A percentile compares a stretch with the other conserved stretches of the same genome.
Conservation (phyloP, 2,329 filamentous ascomycete species). For the Colletotrichum sp. region DNA sequence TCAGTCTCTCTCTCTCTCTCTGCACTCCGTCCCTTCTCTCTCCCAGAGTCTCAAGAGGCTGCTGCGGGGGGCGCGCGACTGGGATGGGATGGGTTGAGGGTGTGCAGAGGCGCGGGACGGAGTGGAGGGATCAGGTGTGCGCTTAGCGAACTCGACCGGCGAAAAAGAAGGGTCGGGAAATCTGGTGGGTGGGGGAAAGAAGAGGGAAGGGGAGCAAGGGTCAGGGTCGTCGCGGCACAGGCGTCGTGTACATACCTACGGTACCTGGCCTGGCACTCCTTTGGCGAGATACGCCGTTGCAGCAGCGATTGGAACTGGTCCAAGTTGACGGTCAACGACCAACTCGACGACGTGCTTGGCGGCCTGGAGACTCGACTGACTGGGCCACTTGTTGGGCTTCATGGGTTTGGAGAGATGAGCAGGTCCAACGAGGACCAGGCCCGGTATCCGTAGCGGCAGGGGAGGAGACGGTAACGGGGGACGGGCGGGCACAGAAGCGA, state of each 20-base stretch:
- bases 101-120: slow-evolving; percentile 2
- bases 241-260: neutral
- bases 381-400: neutral
- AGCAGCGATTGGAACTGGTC: neutral
- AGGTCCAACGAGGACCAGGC: neutral
- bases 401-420: slow-evolving; percentile 8
- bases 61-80: neutral
- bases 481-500: slow-evolving; percentile 2
- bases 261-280: neutral
- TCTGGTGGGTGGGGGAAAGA: neutral
- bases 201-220: slow-evolving; percentile 12
- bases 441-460: neutral
- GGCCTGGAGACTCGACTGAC: neutral
- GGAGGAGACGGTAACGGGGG: neutral
- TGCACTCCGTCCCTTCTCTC: neutral
- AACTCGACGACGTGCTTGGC: neutral
- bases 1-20: neutral
- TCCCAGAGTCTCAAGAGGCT: neutral
- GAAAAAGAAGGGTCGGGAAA: slow-evolving; percentile 14
- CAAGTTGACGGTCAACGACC: neutral
- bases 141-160: neutral
- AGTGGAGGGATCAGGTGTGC: slow-evolving; percentile 10
- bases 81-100: neutral
- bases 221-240: neutral
- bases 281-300: neutral